Percentiles rank a stretch among this genome's conserved stretches.
Conservation (phyloP, 495 filamentous ascomycete genomes). For the Gamarada debralockiae region DNA sequence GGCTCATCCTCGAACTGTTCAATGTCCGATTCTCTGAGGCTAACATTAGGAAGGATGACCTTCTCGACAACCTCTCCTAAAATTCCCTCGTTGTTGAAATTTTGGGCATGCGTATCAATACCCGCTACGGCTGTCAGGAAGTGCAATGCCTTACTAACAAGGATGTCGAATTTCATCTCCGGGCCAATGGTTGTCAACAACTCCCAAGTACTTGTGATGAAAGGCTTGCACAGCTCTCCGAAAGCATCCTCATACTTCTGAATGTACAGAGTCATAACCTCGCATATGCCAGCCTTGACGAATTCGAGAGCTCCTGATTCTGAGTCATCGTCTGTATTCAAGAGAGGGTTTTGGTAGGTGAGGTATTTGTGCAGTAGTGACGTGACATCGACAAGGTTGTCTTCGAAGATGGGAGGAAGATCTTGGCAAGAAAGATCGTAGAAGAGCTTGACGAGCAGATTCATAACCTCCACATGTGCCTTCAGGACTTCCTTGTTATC, state of each 20-base stretch:
- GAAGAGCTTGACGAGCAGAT: conserved; percentile 82
- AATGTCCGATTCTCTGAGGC: conserved; percentile 84
- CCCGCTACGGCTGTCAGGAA: conserved; percentile 88
- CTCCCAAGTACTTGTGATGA: conserved; percentile 85
- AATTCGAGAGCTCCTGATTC: conserved; percentile 81
- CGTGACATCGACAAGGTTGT: conserved; percentile 72
- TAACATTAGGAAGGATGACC: conserved; percentile 90
- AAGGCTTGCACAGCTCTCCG: conserved; percentile 67
- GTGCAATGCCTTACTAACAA: conserved; percentile 91
- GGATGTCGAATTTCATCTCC: conserved; percentile 87
- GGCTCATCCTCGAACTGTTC: conserved; percentile 98
- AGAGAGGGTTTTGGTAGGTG: conserved; percentile 75
- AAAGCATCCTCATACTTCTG: conserved; percentile 96
- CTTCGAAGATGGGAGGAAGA: conserved; percentile 80
- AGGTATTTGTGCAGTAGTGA: conserved; percentile 88
- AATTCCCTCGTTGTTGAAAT: conserved; percentile 76
- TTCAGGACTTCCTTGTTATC: conserved; percentile 67
- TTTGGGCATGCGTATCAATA: conserved; percentile 68
- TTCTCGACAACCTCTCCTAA: conserved; percentile 86
- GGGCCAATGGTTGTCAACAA: conserved; percentile 81
- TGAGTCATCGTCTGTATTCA: conserved; percentile 79
- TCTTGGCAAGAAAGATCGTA: conserved; percentile 97
- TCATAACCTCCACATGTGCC: conserved; percentile 75
- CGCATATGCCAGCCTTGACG: conserved; percentile 89
- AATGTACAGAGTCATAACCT: conserved; percentile 78